Evolutionary conservation across 768 basidiomycete genomes (phyloP).

Genomic region (Ramaria sp.): DNA sequence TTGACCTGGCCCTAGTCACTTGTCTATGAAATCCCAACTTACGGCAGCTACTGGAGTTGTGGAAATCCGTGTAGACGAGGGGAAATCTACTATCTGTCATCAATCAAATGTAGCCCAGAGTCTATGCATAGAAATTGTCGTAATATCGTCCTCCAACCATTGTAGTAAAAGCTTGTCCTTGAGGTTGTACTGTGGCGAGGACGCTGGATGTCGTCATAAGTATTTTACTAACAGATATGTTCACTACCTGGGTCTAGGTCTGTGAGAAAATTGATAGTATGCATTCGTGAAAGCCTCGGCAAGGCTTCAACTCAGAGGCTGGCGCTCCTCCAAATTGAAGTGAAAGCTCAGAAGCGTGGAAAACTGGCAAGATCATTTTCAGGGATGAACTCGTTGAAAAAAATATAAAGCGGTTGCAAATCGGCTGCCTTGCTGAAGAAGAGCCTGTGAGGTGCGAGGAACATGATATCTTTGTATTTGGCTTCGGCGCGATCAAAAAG

Average conservation of each 20-base stretch:
- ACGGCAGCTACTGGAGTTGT: too few relatives aligned
- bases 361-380: constrained; percentile 41
- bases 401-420: too few relatives aligned
- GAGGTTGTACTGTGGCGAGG: constrained; percentile 35
- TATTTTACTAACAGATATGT: neutral
- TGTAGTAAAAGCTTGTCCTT: constrained; percentile 30
- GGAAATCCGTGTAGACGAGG: constrained; percentile 29
- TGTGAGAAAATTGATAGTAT: constrained; percentile 44
- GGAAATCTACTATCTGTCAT: constrained; percentile 25
- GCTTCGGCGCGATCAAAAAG: constrained; percentile 44
- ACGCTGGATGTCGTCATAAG: constrained; percentile 20
- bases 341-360: constrained; percentile 37
- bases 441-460: too few relatives aligned
- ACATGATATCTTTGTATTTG: constrained; percentile 41
- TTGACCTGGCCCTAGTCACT: too few relatives aligned
- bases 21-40: too few relatives aligned
- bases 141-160: constrained; percentile 40
- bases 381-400: too few relatives aligned
- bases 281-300: constrained; percentile 39
- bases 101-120: neutral
- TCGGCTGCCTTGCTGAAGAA: too few relatives aligned
- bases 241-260: constrained; percentile 39
- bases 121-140: constrained; percentile 22
- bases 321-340: constrained; percentile 40
- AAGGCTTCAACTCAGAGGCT: constrained; percentile 32